Percentiles rank a stretch among this genome's conserved stretches.
phyloP scores from a whole-genome alignment of 1,139 yeast species.

The Meyerozyma smithsonii region DNA sequence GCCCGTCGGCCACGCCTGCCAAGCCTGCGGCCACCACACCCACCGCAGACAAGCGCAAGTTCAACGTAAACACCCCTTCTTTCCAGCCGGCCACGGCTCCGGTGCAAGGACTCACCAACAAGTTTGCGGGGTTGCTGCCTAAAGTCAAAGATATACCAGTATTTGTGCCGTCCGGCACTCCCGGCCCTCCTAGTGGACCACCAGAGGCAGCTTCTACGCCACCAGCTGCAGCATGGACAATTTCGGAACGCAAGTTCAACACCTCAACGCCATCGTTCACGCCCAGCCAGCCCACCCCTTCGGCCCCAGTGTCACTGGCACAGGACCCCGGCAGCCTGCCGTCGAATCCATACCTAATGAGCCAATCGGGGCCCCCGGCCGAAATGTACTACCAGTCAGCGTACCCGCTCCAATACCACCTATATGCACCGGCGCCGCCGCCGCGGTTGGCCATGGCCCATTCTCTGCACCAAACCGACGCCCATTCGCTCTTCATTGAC shows the following conservation, averaged over 20 bases:
- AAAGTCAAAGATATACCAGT: slow-evolving; percentile 52
- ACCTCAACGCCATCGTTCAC: slow-evolving; percentile 32
- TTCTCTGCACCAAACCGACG: slow-evolving; percentile 65
- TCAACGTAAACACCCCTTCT: slow-evolving; percentile 62
- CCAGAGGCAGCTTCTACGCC: slow-evolving; percentile 2
- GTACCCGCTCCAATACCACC: slow-evolving; percentile 77
- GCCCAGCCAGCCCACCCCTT: slow-evolving; percentile 17
- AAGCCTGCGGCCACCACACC: slow-evolving; percentile 4
- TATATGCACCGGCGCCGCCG: slow-evolving; percentile 88
- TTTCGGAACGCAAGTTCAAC: slow-evolving; percentile 24
- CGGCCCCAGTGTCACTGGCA: slow-evolving; percentile 19
- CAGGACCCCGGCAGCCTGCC: slow-evolving; percentile 6
- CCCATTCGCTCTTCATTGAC: slow-evolving; percentile 67
- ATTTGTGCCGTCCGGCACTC: slow-evolving; percentile 42
- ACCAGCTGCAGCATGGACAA: background rate
- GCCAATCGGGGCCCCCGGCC: slow-evolving; percentile 10
- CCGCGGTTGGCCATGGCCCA: slow-evolving; percentile 60
- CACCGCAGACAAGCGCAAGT: slow-evolving; percentile 33
- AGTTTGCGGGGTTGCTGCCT: slow-evolving; percentile 48
- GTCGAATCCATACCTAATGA: slow-evolving; percentile 6
- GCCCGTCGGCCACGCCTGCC: slow-evolving; percentile 5
- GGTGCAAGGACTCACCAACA: slow-evolving; percentile 27
- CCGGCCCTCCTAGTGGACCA: slow-evolving; percentile 4
- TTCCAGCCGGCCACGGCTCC: slow-evolving; percentile 45
- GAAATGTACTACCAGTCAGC: slow-evolving; percentile 20